A percentile compares a stretch with the other conserved stretches of the same genome.
Evolutionary conservation across 148 eudicot genomes (phyloP).

Genomic region (Chenopodium quinoa): DNA sequence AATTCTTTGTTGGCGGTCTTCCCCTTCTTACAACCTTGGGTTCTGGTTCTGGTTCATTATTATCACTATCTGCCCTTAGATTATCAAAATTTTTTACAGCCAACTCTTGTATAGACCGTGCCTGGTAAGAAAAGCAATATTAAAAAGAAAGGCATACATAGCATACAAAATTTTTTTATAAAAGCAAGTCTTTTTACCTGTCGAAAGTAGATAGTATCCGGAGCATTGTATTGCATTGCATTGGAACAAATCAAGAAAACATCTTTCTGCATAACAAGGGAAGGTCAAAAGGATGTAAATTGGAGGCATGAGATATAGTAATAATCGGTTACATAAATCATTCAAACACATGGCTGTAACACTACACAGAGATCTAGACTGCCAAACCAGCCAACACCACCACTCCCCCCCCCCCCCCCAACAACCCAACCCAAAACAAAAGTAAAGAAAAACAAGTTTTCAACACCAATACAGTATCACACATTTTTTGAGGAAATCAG

Average conservation of each 20-base stretch:
- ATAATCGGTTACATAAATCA: not conserved
- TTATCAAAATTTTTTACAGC: slow-evolving; percentile 74
- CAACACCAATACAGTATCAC: not conserved
- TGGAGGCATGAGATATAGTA: not conserved
- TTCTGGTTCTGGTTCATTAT: slow-evolving; percentile 64
- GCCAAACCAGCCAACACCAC: not conserved
- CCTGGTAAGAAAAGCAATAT: slow-evolving; percentile 37
- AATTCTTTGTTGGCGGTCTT: slow-evolving; percentile 73
- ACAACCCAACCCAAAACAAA: not conserved
- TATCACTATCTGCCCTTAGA: slow-evolving; percentile 76
- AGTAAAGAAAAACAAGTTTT: not conserved
- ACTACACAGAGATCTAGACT: not conserved
- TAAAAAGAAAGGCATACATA: not conserved
- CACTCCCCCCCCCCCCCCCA: not conserved
- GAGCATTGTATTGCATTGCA: slow-evolving; percentile 94
- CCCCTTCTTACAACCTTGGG: slow-evolving; percentile 74
- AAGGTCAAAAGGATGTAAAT: not conserved
- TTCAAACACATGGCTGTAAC: not conserved
- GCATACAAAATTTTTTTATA: not conserved
- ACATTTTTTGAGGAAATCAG: not conserved
- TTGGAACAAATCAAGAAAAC: slow-evolving; percentile 23
- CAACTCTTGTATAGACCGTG: slow-evolving; percentile 73
- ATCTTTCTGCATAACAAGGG: not conserved
- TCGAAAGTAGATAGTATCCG: slow-evolving; percentile 81
- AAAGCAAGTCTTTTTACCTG: slow-evolving; percentile 52